Conservation (phyloP, 306 rosid species). For the Lathyrus aphaca region DNA sequence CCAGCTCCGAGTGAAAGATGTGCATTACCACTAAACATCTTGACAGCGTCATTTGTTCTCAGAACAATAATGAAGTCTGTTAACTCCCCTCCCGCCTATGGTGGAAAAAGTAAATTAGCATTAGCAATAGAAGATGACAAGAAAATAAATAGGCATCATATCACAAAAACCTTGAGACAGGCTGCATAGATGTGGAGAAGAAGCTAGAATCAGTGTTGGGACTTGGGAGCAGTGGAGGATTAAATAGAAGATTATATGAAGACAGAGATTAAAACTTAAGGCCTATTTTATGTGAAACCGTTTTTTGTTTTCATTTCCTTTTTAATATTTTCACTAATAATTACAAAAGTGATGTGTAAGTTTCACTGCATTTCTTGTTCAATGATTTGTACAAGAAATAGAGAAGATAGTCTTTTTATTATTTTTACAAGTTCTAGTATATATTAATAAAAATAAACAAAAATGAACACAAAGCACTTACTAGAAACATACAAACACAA, state of each 20-base stretch:
- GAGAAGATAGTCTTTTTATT: neutral
- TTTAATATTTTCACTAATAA: neutral
- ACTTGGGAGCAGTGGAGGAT: conserved; percentile 30
- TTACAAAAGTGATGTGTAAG: neutral
- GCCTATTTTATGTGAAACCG: neutral
- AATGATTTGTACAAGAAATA: neutral
- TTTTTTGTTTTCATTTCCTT: neutral
- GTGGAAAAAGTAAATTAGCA: conserved; percentile 13
- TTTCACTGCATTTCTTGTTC: neutral
- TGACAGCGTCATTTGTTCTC: conserved; percentile 81
- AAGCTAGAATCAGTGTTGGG: conserved; percentile 21
- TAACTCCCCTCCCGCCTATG: conserved; percentile 94
- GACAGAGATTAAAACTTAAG: neutral
- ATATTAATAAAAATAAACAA: too few relatives aligned
- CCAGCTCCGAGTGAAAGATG: conserved; percentile 95
- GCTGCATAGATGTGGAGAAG: conserved; percentile 7
- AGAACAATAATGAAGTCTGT: conserved; percentile 87
- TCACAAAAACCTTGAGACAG: conserved; percentile 21
- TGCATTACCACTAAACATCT: conserved; percentile 74
- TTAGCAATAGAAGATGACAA: conserved; percentile 32
- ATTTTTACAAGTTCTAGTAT: neutral
- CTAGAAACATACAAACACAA: neutral
- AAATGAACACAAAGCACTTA: neutral
- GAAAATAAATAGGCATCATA: conserved; percentile 12
- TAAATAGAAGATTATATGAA: too few relatives aligned